These are phyloP conservation scores for Malus sieversii DNA, from an alignment of 306 rosid genomes.

Conservation along the genomic window DNA sequence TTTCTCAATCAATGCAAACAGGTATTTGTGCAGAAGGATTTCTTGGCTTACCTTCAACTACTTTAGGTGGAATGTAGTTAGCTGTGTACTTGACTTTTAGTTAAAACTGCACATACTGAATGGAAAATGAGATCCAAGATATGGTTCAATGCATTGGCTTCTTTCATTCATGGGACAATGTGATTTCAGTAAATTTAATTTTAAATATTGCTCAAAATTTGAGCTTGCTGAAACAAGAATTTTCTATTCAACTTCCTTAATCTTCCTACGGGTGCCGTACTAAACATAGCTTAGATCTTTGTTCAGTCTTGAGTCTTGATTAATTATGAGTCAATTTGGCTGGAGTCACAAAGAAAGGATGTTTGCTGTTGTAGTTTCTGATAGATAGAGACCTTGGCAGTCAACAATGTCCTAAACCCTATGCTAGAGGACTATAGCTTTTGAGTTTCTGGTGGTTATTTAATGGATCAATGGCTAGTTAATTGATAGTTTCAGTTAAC, in stretches of 20 bases:
- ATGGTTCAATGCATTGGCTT: not conserved
- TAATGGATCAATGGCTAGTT: not conserved
- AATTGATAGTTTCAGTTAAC: slow-evolving; percentile 8
- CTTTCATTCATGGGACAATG: not conserved
- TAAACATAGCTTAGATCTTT: not conserved
- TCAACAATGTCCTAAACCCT: slow-evolving; percentile 4
- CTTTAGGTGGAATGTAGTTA: not conserved
- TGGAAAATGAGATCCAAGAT: slow-evolving; percentile 1
- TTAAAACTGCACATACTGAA: slow-evolving; percentile 6
- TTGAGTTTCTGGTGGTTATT: not conserved
- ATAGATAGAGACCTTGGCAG: not conserved
- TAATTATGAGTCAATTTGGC: not conserved
- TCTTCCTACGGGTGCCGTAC: not conserved
- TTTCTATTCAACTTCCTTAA: not conserved
- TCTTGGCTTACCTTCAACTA: not conserved
- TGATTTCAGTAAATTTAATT: not conserved
- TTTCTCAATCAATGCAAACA: slow-evolving; percentile 48
- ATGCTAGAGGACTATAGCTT: not conserved
- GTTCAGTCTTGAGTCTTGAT: not conserved
- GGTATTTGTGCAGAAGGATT: slow-evolving; percentile 39
- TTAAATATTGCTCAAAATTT: too few relatives aligned
- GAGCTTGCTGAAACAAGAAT: not conserved
- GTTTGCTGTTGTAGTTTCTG: not conserved
- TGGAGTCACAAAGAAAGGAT: not conserved
- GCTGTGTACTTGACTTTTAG: not conserved